Percentiles rank a stretch among this genome's conserved stretches.
Conservation (phyloP, 805 yeast genomes). For the Pichia nakasei region DNA sequence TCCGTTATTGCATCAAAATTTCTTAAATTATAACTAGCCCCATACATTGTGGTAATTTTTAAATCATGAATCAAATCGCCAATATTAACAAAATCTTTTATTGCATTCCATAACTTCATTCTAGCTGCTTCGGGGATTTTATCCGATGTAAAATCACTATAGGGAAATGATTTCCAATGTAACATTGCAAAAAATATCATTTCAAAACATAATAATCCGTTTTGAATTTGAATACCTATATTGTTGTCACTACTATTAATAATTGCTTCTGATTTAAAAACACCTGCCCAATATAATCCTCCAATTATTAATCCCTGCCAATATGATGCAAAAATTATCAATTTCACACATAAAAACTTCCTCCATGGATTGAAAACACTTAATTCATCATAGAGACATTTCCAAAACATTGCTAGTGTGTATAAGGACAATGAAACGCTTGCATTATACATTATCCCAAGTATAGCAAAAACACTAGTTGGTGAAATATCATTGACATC, state of each 20-base stretch:
- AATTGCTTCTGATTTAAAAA: slow-evolving; percentile 26
- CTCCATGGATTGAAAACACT: slow-evolving; percentile 81
- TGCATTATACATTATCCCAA: slow-evolving; percentile 62
- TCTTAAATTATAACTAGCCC: slow-evolving; percentile 69
- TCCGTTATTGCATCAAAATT: slow-evolving; percentile 69
- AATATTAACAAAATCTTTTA: slow-evolving; percentile 67
- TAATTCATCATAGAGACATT: slow-evolving; percentile 70
- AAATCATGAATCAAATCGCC: slow-evolving; percentile 79
- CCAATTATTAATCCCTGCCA: slow-evolving; percentile 82
- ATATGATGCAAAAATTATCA: slow-evolving; percentile 93
- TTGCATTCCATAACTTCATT: slow-evolving; percentile 49
- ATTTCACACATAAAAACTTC: slow-evolving; percentile 85
- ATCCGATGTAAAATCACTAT: slow-evolving; percentile 55
- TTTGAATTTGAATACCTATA: slow-evolving; percentile 55
- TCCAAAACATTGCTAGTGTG: slow-evolving; percentile 87
- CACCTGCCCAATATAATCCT: slow-evolving; percentile 39
- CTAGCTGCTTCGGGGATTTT: slow-evolving; percentile 64
- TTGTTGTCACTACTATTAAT: slow-evolving; percentile 26
- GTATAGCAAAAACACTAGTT: slow-evolving; percentile 49
- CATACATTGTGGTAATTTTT: slow-evolving; percentile 53
- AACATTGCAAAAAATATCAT: slow-evolving; percentile 77
- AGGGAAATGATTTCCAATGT: slow-evolving; percentile 83
- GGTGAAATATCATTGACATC: slow-evolving; percentile 41
- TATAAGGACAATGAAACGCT: slow-evolving; percentile 79
- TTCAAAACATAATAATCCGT: slow-evolving; percentile 73